These are phyloP conservation scores for Phyllosticta citriasiana DNA, from an alignment of 2,329 filamentous ascomycete species.

Conservation along the genomic window DNA sequence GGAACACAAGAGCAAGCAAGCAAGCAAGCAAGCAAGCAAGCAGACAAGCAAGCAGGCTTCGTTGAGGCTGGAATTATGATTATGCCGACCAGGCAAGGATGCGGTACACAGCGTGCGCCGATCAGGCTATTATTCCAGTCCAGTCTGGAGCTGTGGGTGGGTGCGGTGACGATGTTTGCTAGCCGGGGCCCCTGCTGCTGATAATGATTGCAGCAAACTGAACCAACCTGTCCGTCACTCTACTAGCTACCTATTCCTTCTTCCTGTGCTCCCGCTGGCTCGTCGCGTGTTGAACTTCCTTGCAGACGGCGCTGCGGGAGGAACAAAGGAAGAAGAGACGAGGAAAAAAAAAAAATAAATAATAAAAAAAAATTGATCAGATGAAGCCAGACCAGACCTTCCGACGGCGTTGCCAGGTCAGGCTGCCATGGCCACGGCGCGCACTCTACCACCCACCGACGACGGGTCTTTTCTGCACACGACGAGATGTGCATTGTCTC, in stretches of 20 bases:
- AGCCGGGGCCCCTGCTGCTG: background rate
- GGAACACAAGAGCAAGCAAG: background rate
- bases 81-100: background rate
- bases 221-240: no score
- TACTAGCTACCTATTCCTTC: background rate
- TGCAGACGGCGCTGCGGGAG: constrained; percentile 8
- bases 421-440: constrained; percentile 5
- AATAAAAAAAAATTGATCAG: background rate
- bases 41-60: background rate
- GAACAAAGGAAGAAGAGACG: constrained; percentile 3
- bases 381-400: background rate
- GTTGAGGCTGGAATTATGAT: constrained; percentile 9
- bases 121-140: constrained; percentile 5
- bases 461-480: no score
- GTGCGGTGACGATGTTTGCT: background rate
- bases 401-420: constrained; percentile 9
- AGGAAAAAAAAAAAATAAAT: background rate
- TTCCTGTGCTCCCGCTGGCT: background rate
- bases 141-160: background rate
- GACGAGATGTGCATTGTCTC: no score
- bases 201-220: background rate
- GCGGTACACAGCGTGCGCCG: background rate
- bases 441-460: background rate
- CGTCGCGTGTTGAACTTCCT: constrained; percentile 9
- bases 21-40: background rate